Base-by-base conservation (phyloP, 2,329 filamentous ascomycete genomes). In the Cadophora luteo-olivacea region DNA sequence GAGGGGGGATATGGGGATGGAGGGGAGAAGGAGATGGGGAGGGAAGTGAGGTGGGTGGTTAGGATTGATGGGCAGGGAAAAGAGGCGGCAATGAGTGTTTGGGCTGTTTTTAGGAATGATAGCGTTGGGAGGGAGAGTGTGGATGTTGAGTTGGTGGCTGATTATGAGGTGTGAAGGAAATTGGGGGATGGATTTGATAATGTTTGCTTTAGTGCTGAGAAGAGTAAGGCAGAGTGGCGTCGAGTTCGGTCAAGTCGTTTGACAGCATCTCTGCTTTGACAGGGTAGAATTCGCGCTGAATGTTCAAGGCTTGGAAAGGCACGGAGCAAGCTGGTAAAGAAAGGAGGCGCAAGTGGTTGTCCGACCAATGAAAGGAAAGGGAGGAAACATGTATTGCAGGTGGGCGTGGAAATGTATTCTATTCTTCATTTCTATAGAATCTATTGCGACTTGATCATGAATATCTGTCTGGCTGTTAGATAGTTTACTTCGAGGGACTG, bases 361-460 rank as follows among this genome's bases (percentile, higher is more conserved):
- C 12, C 32, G 33, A n/a, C 49, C 9, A 62, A 25, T 29, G 22
- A 32, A 29, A 24, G 41, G 19, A 38, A 41, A 19, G 25, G 16
- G 7, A 33, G 33, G 19, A 24, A 14, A 33, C 29, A 25, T 57
- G 29, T 54, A n/a, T 48, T 29, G 29, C 29, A 29, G 22, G 36
- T 52, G 33, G 24, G 16, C 22, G 33, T 54, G 29, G 14, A 24
- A 68, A 36, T 72, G 64, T 68, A 45, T 54, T 68, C 54, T 69
- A 70, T 49, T 58, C 58, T 29, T 19, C 29, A 29, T 55, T 24
- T 71, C 72, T 75, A 76, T 48, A 12, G 12, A 49, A 29, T 49
- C 51, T 52, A 68, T 67, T 74, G 69, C 25, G 76, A 77, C 72
- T 91, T 91, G 68, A 91, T 84, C 89, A 91, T 91, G 73, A 91